phyloP scores from a whole-genome alignment of 208 protist genomes.

The Leishmania guyanensis region DNA sequence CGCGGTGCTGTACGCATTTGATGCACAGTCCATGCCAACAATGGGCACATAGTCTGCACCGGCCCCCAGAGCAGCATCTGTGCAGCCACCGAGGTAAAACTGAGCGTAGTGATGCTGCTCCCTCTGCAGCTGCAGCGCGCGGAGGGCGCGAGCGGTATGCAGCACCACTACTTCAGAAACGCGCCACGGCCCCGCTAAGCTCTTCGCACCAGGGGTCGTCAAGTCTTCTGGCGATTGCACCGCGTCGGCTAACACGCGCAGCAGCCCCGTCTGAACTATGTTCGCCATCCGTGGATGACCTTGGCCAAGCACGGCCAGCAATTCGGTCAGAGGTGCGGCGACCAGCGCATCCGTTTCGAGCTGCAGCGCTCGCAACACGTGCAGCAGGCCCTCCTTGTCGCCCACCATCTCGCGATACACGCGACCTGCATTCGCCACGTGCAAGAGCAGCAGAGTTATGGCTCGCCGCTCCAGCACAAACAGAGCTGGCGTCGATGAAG shows the following conservation, averaged over 20 bases:
- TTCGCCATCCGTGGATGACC: conserved; percentile 51
- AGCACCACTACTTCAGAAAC: conserved; percentile 42
- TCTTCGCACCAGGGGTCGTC: not conserved
- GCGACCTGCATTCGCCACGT: conserved; percentile 80
- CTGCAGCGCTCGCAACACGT: conserved; percentile 53
- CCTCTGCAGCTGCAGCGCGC: conserved; percentile 61
- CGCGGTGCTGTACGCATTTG: conserved; percentile 2
- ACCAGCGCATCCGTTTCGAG: conserved; percentile 53
- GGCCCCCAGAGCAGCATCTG: not conserved
- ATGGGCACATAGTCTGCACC: conserved; percentile 35
- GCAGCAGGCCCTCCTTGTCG: conserved; percentile 59
- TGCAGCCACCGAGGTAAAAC: conserved; percentile 4
- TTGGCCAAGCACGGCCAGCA: conserved; percentile 72
- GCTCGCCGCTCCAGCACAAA: conserved; percentile 49
- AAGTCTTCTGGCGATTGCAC: not conserved
- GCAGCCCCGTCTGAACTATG: conserved; percentile 62
- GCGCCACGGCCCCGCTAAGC: not conserved
- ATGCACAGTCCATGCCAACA: conserved; percentile 26
- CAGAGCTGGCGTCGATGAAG: not conserved
- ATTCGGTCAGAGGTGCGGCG: conserved; percentile 51
- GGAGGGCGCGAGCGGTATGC: conserved; percentile 57
- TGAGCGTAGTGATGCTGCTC: conserved; percentile 58
- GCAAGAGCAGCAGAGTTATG: conserved; percentile 69
- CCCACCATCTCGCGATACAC: conserved; percentile 91
- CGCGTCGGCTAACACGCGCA: conserved; percentile 44